A percentile compares a stretch with the other conserved stretches of the same genome.
Evolutionary conservation across 768 basidiomycete species (phyloP).

Genomic region (Xerocomellus dryophilus): DNA sequence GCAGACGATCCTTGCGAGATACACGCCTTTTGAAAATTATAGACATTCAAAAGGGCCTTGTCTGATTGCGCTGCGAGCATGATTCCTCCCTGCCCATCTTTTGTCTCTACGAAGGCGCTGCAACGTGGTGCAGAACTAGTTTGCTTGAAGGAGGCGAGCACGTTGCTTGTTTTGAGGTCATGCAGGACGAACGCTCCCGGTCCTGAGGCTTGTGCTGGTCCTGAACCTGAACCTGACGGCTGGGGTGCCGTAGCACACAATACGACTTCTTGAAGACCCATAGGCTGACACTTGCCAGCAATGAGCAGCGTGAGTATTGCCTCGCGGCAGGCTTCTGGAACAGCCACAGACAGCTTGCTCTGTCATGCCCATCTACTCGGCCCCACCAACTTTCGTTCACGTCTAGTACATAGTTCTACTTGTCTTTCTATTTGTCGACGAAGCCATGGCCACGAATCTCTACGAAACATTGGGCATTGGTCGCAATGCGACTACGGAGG

Average conservation of each 20-base stretch:
- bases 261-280: slow-evolving; percentile 69
- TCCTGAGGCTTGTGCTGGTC: slow-evolving; percentile 40
- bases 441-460: slow-evolving; percentile 51
- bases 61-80: slow-evolving; percentile 84
- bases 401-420: neutral
- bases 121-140: slow-evolving; percentile 63
- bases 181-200: slow-evolving; percentile 71
- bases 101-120: slow-evolving; percentile 65
- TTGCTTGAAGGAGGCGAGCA: slow-evolving; percentile 87
- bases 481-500: slow-evolving; percentile 54
- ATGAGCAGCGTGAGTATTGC: neutral
- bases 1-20: neutral
- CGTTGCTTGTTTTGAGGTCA: slow-evolving; percentile 74
- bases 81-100: slow-evolving; percentile 74
- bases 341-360: slow-evolving; percentile 14
- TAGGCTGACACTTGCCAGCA: neutral
- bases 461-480: slow-evolving; percentile 62
- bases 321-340: neutral
- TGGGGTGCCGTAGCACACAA: slow-evolving; percentile 58
- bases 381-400: neutral
- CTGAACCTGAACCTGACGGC: slow-evolving; percentile 36
- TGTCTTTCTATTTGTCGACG: neutral
- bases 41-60: slow-evolving; percentile 85
- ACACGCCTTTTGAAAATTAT: slow-evolving; percentile 88
- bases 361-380: neutral